Percentiles rank a stretch among this genome's conserved stretches.
Evolutionary conservation across 352 stramenopile genomes (phyloP).

Genomic region (Phytophthora melonis): DNA sequence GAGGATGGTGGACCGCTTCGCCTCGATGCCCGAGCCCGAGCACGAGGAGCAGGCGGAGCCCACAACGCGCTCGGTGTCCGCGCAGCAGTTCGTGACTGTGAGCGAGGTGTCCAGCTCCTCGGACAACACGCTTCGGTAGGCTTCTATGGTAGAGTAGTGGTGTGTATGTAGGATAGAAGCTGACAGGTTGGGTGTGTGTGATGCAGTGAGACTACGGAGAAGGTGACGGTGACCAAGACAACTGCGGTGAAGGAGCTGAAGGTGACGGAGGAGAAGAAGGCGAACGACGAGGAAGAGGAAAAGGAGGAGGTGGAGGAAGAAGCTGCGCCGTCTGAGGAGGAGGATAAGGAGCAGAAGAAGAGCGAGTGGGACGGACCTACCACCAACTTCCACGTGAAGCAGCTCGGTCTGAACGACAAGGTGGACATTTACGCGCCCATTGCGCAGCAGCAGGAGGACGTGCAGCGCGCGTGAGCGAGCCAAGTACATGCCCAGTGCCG

Average conservation of each 20-base stretch:
- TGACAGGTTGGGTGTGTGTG: slow-evolving; percentile 11
- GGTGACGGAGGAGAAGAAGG: slow-evolving; percentile 16
- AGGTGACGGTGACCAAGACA: slow-evolving; percentile 10
- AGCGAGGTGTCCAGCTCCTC: slow-evolving; percentile 24
- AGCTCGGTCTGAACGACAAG: slow-evolving; percentile 78
- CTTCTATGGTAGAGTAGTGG: slow-evolving; percentile 3
- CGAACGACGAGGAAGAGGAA: slow-evolving; percentile 15
- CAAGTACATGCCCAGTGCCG: slow-evolving; percentile 52
- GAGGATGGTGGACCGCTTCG: slow-evolving; percentile 53
- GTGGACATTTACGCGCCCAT: slow-evolving; percentile 84
- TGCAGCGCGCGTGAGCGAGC: slow-evolving; percentile 68
- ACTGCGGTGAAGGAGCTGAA: slow-evolving; percentile 19
- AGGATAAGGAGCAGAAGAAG: slow-evolving; percentile 26
- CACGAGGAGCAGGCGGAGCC: slow-evolving; percentile 34
- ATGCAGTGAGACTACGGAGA: slow-evolving; percentile 36
- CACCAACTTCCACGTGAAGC: slow-evolving; percentile 85
- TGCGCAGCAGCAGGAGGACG: slow-evolving; percentile 69
- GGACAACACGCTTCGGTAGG: slow-evolving; percentile 24
- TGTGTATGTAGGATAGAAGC: neutral
- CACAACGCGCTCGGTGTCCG: slow-evolving; percentile 36
- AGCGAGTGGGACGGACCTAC: slow-evolving; percentile 58
- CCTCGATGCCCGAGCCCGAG: slow-evolving; percentile 47
- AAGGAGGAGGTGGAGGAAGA: slow-evolving; percentile 21
- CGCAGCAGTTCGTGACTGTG: slow-evolving; percentile 41
- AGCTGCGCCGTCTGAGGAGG: slow-evolving; percentile 10